These are phyloP conservation scores for Colletotrichum euphorbiae DNA, from an alignment of 2,329 filamentous ascomycete genomes.

Conservation along the genomic window DNA sequence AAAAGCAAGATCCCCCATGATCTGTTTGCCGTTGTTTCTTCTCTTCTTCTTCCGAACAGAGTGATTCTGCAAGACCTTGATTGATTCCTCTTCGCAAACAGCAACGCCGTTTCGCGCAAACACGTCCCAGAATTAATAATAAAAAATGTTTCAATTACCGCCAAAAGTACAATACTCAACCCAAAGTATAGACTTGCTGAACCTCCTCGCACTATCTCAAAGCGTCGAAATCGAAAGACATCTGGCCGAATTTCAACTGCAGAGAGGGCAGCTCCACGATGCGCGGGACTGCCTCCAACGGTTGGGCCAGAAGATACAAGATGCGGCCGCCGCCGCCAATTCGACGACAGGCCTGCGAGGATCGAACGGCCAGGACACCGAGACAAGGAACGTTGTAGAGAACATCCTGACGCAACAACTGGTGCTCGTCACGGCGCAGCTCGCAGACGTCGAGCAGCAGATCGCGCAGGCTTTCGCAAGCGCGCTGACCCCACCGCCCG, in stretches of 20 bases:
- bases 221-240: constrained; percentile 24
- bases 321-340: not conserved
- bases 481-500: not conserved
- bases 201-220: not conserved
- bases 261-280: not conserved
- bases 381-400: not conserved
- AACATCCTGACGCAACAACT: constrained; percentile 18
- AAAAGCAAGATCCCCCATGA: constrained; percentile 3
- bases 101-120: too few species aligned
- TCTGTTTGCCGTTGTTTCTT: not conserved
- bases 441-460: not conserved
- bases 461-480: not conserved
- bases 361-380: not conserved
- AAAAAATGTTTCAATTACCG: not conserved
- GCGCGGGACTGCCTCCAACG: constrained; percentile 3
- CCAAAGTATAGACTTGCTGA: constrained; percentile 1
- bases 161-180: not conserved
- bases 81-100: too few species aligned
- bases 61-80: not conserved
- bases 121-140: too few species aligned
- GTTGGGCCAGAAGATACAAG: constrained; percentile 1
- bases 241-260: not conserved
- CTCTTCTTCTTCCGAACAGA: not conserved
- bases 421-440: constrained; percentile 5
- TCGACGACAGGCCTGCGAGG: not conserved